These are phyloP conservation scores for Globisporangium echinulatum DNA, from an alignment of 352 stramenopile species.

Conservation along the genomic window DNA sequence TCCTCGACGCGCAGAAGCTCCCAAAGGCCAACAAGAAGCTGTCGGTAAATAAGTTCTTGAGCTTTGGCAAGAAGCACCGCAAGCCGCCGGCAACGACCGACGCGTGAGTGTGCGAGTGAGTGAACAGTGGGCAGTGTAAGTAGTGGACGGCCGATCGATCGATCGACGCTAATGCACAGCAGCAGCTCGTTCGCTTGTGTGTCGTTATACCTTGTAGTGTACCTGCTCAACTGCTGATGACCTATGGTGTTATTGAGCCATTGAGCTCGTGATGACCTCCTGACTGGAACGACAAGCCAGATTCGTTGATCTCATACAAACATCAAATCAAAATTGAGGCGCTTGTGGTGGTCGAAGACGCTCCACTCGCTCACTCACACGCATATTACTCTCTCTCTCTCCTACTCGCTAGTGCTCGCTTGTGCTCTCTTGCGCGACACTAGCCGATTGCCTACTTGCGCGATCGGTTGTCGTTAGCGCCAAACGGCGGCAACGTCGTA, in stretches of 20 bases:
- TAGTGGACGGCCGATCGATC: not conserved
- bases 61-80: conserved; percentile 51
- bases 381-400: not conserved
- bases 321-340: not conserved
- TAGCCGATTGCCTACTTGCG: conserved; percentile 4
- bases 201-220: no score
- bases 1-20: conserved; percentile 33
- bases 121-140: not conserved
- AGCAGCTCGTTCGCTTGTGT: no score
- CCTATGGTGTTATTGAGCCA: no score
- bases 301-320: not conserved
- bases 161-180: not conserved
- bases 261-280: no score
- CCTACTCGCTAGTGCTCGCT: not conserved
- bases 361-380: conserved; percentile 1
- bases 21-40: conserved; percentile 53
- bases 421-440: not conserved
- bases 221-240: no score
- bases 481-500: conserved; percentile 8
- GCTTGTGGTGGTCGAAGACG: no score
- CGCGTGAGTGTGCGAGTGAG: not conserved
- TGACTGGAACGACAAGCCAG: no score
- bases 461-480: conserved; percentile 1
- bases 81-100: conserved; percentile 15
- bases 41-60: conserved; percentile 70